These are phyloP conservation scores for Luffa aegyptiaca DNA, from an alignment of 306 rosid genomes.

Conservation along the genomic window DNA sequence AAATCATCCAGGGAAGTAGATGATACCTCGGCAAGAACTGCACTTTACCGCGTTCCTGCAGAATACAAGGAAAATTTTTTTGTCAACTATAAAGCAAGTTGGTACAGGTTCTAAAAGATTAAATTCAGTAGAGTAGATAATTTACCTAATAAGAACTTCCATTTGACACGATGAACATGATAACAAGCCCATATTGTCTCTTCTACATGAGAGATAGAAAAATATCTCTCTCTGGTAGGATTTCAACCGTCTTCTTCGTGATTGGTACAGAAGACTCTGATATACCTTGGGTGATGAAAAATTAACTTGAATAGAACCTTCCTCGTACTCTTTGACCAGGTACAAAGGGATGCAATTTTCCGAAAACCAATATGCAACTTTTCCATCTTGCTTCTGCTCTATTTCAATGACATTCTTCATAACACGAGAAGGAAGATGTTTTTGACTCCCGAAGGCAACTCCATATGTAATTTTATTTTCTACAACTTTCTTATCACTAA, in stretches of 20 bases:
- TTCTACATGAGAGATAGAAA: conserved; percentile 72
- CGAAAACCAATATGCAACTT: conserved; percentile 67
- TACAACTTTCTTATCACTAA: conserved; percentile 51
- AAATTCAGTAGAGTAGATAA: background rate
- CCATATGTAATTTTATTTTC: conserved; percentile 52
- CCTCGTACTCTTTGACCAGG: conserved; percentile 79
- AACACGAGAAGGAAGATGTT: conserved; percentile 87
- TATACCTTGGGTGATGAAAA: conserved; percentile 29
- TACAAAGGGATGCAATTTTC: conserved; percentile 77
- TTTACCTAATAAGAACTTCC: conserved; percentile 53
- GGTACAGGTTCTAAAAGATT: background rate
- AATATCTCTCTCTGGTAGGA: conserved; percentile 43
- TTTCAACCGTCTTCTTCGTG: conserved; percentile 38
- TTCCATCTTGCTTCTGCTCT: conserved; percentile 51
- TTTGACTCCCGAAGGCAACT: conserved; percentile 78
- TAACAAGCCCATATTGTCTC: conserved; percentile 57
- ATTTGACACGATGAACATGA: conserved; percentile 61
- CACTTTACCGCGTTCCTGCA: conserved; percentile 74
- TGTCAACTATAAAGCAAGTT: conserved; percentile 7
- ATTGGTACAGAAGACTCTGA: conserved; percentile 25
- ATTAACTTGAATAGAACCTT: conserved; percentile 21
- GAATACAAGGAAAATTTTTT: conserved; percentile 16
- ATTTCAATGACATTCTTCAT: conserved; percentile 68
- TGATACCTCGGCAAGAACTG: conserved; percentile 71
- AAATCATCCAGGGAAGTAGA: background rate